These are phyloP conservation scores for Phylloboletellus chloephorus DNA, from an alignment of 1,284 basidiomycete genomes.

Conservation along the genomic window DNA sequence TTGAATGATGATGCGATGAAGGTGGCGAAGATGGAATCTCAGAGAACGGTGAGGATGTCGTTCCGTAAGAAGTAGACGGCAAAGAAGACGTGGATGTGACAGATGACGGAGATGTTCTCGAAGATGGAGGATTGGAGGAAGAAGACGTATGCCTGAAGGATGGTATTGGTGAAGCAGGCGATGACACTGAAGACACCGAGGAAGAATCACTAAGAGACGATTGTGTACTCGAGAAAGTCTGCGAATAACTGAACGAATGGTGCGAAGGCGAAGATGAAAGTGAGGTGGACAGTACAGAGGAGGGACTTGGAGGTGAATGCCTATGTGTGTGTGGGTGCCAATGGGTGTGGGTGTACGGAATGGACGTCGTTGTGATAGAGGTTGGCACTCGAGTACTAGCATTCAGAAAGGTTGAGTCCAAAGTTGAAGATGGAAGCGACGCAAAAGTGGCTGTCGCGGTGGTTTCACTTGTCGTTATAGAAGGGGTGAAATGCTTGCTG, in stretches of 20 bases:
- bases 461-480: conserved; percentile 1
- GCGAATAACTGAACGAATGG: not conserved
- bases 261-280: not conserved
- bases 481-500: not conserved
- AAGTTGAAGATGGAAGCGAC: conserved; percentile 1
- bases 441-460: conserved; percentile 12
- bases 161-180: not conserved
- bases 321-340: not conserved
- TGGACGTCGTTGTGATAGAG: not conserved
- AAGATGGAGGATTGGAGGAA: not conserved
- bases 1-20: not conserved
- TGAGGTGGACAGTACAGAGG: not conserved
- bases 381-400: not conserved
- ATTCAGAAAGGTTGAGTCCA: not conserved
- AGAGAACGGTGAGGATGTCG: conserved; percentile 1
- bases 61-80: not conserved
- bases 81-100: conserved; percentile 1
- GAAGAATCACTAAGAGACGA: conserved; percentile 1
- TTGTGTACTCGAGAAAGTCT: conserved; percentile 1
- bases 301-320: conserved; percentile 5
- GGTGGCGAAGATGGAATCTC: not conserved
- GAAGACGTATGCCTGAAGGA: not conserved
- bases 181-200: not conserved
- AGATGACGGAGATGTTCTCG: not conserved
- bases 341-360: not conserved